Evolutionary conservation across 768 basidiomycete species (phyloP).

Genomic region (Pleurotus ostreatus): DNA sequence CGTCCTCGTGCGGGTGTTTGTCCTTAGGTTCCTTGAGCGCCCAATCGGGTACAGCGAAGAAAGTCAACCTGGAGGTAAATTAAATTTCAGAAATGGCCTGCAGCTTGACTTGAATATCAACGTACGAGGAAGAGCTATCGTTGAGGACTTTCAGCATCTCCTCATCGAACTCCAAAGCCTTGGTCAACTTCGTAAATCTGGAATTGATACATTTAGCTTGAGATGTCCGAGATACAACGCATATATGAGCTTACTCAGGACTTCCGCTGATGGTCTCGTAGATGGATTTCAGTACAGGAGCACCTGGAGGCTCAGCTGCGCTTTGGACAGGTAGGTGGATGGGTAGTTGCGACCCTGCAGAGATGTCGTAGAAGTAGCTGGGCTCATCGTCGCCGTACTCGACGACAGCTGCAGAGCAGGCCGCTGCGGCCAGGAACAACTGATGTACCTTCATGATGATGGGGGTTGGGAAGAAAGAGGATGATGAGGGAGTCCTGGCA

Average conservation of each 20-base stretch:
- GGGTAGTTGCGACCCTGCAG: neutral
- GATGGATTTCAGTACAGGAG: neutral
- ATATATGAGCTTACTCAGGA: neutral
- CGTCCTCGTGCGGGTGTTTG: conserved; percentile 14
- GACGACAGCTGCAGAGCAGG: neutral
- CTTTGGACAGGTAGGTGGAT: neutral
- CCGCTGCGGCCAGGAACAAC: neutral
- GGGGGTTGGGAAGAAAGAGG: neutral
- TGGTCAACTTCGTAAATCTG: conserved; percentile 2
- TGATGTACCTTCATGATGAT: neutral
- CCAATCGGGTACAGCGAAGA: conserved; percentile 48
- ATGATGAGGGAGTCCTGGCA: neutral
- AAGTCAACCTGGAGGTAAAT: conserved; percentile 36
- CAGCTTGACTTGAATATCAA: neutral
- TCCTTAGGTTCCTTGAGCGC: conserved; percentile 28
- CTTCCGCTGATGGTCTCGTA: neutral
- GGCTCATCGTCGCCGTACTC: neutral
- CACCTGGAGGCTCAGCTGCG: neutral
- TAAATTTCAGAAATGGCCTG: neutral
- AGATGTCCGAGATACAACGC: neutral
- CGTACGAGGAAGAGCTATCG: conserved; percentile 32
- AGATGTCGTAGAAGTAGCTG: neutral
- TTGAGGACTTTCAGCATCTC: conserved; percentile 34
- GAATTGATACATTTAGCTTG: no score
- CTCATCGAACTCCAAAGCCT: conserved; percentile 20